phyloP scores from a whole-genome alignment of 2,329 filamentous ascomycete genomes.

The Beauveria australis region DNA sequence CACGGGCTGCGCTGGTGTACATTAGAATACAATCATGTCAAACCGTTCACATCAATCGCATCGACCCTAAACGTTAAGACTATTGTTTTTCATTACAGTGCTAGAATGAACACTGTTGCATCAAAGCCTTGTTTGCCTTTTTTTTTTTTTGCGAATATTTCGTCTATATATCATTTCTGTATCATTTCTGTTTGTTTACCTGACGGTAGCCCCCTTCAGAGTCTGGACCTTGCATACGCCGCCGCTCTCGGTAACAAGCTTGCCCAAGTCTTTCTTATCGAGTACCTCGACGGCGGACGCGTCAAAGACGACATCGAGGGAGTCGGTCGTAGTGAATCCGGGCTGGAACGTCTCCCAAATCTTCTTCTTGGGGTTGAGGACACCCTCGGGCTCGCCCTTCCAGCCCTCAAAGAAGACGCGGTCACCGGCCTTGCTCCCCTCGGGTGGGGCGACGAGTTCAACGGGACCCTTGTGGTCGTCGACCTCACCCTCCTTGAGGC shows the following conservation, averaged over 20 bases:
- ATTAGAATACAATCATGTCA: conserved; percentile 13
- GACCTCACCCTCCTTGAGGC: conserved; percentile 69
- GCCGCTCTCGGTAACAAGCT: conserved; percentile 68
- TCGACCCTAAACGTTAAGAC: neutral
- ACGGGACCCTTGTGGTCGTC: conserved; percentile 84
- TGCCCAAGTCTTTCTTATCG: conserved; percentile 58
- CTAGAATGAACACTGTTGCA: neutral
- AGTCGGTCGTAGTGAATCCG: conserved; percentile 83
- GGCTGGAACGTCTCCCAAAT: conserved; percentile 96
- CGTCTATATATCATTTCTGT: neutral
- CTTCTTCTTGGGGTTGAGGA: conserved; percentile 99
- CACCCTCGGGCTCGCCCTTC: conserved; percentile 83
- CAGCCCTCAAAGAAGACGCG: conserved; percentile 91
- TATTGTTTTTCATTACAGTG: neutral
- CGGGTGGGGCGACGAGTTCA: conserved; percentile 81
- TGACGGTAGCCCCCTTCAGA: conserved; percentile 71
- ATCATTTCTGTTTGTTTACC: conserved; percentile 42
- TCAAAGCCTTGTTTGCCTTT: neutral
- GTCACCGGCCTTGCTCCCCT: conserved; percentile 72
- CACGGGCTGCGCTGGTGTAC: conserved; percentile 12
- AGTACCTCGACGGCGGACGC: conserved; percentile 67
- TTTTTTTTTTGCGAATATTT: neutral
- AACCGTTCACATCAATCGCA: neutral
- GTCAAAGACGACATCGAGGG: conserved; percentile 79
- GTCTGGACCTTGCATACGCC: conserved; percentile 77